Percentiles rank a stretch among this genome's conserved stretches.
phyloP scores from a whole-genome alignment of 2,329 filamentous ascomycete species.

The Cytospora schulzeri region DNA sequence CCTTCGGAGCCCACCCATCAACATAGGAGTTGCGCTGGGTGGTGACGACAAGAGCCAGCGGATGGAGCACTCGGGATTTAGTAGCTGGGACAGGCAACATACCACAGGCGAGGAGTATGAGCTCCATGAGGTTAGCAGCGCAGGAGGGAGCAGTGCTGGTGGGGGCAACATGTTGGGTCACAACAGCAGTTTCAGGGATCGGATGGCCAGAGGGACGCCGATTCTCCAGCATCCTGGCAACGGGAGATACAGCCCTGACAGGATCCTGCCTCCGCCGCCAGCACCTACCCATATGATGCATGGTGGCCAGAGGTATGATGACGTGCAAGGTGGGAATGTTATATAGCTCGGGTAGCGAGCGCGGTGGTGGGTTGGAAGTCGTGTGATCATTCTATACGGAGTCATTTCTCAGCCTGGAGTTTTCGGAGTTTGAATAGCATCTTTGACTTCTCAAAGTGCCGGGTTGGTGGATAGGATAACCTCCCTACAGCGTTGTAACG shows the following conservation, averaged over 20 bases:
- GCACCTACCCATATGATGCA: constrained; percentile 19
- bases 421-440: constrained; percentile 7
- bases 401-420: constrained; percentile 17
- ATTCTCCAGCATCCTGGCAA: constrained; percentile 51
- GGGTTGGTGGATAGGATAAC: not conserved
- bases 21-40: constrained; percentile 49
- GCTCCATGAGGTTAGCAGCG: constrained; percentile 47
- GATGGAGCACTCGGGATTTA: constrained; percentile 35
- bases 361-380: too few relatives aligned
- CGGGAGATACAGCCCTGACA: constrained; percentile 40
- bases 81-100: constrained; percentile 34
- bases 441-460: not conserved
- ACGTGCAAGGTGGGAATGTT: not conserved
- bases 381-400: not conserved
- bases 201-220: constrained; percentile 39
- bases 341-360: not conserved
- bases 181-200: constrained; percentile 25
- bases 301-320: constrained; percentile 29
- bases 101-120: constrained; percentile 48
- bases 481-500: not conserved
- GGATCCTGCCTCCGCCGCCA: constrained; percentile 21
- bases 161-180: constrained; percentile 22
- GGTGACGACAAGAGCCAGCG: constrained; percentile 39
- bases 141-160: constrained; percentile 25
- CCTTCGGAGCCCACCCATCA: constrained; percentile 29